Conservation (phyloP, 805 yeast species). For the Saccharomycopsis javanensis region DNA sequence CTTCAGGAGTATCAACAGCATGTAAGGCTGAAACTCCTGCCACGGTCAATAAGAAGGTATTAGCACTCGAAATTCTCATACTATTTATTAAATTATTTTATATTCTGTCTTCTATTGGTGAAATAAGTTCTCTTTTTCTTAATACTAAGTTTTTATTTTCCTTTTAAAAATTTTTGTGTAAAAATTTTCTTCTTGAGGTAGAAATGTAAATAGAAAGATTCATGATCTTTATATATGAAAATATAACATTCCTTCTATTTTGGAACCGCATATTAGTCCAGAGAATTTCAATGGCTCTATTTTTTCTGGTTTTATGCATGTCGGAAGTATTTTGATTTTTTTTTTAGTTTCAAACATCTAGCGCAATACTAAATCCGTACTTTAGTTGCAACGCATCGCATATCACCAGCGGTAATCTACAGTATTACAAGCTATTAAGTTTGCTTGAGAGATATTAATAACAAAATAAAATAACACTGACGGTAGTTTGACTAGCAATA, state of each 20-base stretch:
- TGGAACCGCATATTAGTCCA: background rate
- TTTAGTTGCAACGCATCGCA: background rate
- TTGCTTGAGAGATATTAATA: too few relatives aligned
- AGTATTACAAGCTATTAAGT: too few relatives aligned
- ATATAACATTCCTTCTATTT: background rate
- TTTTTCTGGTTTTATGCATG: background rate
- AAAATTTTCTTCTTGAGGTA: too few relatives aligned
- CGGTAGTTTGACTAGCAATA: too few relatives aligned
- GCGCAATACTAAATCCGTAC: background rate
- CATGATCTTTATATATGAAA: background rate
- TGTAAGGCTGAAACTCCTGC: background rate
- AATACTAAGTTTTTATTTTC: background rate
- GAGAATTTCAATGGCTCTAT: background rate
- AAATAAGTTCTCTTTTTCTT: background rate
- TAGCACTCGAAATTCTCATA: background rate
- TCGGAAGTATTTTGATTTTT: background rate
- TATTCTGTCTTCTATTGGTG: background rate
- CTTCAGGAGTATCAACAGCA: constrained; percentile 10
- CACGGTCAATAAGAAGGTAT: background rate
- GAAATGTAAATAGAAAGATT: background rate
- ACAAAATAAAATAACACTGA: too few relatives aligned
- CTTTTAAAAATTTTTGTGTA: background rate
- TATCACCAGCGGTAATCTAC: too few relatives aligned
- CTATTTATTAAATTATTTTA: background rate
- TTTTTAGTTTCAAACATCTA: background rate